Evolutionary conservation across 2,329 filamentous ascomycete genomes (phyloP), one percentile per base, ranked within the genome.

Genomic region (Aspergillus tubingensis): DNA sequence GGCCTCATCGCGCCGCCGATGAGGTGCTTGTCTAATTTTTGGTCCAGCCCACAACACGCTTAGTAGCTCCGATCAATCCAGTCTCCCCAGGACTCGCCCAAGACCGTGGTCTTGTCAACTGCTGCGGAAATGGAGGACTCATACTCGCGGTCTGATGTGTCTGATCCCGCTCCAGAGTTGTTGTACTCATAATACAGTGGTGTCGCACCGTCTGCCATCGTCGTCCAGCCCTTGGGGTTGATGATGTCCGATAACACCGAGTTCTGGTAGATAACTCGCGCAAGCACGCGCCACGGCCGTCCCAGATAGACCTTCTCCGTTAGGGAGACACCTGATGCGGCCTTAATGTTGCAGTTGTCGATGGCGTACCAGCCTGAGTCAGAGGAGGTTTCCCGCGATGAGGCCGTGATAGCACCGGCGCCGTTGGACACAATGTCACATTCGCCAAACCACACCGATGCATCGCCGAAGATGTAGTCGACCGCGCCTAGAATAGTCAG

Each of bases 381-480:
- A 8, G 54, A 60, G 5, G 59, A 44, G 3, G 38, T 56, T 50
- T 71, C 62, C 6, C 74, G 68, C 0, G 68, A 71, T 32, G 56
- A 74, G 15, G 74, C 74, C 4, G 74, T 75, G 19, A 76, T 74
- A 21, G 61, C 62, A 5, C 74, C 73, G 0, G 60, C 54, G 0
- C 72, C 73, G n/a, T 68, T 72, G 48, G 73, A 73, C 15, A 71
- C 64, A 7, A 76, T 70, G 38, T 71, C 70, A 50, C 74, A 76
- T 58, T 72, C 67, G 8, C 66, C 68, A 39, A 70, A 68, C 68
- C 68, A 72, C 8, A 66, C 68, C 0, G 69, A 71, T 1, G 65
- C 73, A 39, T 69, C 70, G 23, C 74, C 74, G 53, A 76, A 76
- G 27, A 76, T 76, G 54, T 73, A 76, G 62, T 76, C 74, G 3